These are phyloP conservation scores for Suillus subluteus DNA, from an alignment of 768 basidiomycete species.

Conservation along the genomic window DNA sequence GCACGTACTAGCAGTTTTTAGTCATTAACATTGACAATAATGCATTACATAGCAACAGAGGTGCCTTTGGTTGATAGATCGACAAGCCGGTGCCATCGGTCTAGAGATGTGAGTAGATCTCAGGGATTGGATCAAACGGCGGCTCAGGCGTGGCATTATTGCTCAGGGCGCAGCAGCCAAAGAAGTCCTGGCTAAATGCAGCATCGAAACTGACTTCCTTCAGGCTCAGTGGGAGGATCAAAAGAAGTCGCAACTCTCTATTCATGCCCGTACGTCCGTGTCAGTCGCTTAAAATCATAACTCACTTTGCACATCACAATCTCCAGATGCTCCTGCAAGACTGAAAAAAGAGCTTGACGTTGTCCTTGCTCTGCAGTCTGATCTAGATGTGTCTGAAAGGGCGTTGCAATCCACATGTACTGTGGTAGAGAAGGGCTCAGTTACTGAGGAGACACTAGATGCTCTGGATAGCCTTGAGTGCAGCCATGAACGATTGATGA, in stretches of 20 bases:
- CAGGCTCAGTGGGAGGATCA: slow-evolving; percentile 39
- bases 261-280: too few relatives aligned
- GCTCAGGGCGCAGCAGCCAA: slow-evolving; percentile 9
- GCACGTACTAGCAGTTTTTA: too few relatives aligned
- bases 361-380: slow-evolving; percentile 26
- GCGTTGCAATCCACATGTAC: slow-evolving; percentile 21
- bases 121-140: slow-evolving; percentile 35
- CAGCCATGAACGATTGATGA: too few relatives aligned
- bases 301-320: too few relatives aligned
- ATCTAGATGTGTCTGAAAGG: slow-evolving; percentile 29
- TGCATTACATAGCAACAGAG: slow-evolving; percentile 22
- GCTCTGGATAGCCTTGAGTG: too few relatives aligned
- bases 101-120: slow-evolving; percentile 32
- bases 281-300: too few relatives aligned
- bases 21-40: too few relatives aligned
- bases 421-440: too few relatives aligned
- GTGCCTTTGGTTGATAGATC: slow-evolving; percentile 39
- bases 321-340: too few relatives aligned
- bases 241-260: slow-evolving; percentile 12
- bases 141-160: slow-evolving; percentile 9
- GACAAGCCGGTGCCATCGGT: slow-evolving; percentile 31
- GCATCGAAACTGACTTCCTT: slow-evolving; percentile 21
- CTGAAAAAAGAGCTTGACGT: neutral
- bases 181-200: slow-evolving; percentile 21
- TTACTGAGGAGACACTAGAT: too few relatives aligned